Evolutionary conservation across 345 rosid genomes (phyloP).

Genomic region (Euphorbia lathyris): DNA sequence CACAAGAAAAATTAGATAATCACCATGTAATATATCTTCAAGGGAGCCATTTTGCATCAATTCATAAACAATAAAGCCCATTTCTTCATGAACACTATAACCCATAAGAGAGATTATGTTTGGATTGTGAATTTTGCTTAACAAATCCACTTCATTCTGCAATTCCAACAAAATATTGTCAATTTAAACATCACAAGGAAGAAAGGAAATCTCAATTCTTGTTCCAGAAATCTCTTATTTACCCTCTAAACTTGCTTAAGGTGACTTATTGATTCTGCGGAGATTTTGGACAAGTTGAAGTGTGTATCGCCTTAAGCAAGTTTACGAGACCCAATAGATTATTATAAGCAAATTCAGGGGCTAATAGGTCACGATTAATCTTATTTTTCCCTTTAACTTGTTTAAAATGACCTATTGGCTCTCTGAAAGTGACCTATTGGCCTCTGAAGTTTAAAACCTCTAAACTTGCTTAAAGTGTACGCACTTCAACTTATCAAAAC

Average conservation of each 20-base stretch:
- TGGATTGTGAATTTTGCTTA: conserved; percentile 74
- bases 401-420: too few species aligned
- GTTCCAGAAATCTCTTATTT: neutral
- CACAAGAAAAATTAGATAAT: conserved; percentile 4
- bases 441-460: too few species aligned
- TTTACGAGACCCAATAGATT: too few species aligned
- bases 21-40: conserved; percentile 90
- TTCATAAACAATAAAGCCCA: conserved; percentile 76
- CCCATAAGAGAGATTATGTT: conserved; percentile 77
- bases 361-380: too few species aligned
- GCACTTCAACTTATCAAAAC: too few species aligned
- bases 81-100: conserved; percentile 52
- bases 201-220: neutral
- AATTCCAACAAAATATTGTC: conserved; percentile 15
- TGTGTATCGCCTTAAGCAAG: too few species aligned
- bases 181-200: conserved; percentile 1
- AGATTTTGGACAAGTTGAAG: neutral
- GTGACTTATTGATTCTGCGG: too few species aligned
- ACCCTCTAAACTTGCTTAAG: too few species aligned
- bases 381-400: too few species aligned
- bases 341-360: too few species aligned
- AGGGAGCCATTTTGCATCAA: conserved; percentile 86
- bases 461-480: too few species aligned
- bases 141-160: conserved; percentile 85
- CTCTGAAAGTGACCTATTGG: too few species aligned